Conservation (phyloP, 176 grass and related monocot species). For the Canna indica region DNA sequence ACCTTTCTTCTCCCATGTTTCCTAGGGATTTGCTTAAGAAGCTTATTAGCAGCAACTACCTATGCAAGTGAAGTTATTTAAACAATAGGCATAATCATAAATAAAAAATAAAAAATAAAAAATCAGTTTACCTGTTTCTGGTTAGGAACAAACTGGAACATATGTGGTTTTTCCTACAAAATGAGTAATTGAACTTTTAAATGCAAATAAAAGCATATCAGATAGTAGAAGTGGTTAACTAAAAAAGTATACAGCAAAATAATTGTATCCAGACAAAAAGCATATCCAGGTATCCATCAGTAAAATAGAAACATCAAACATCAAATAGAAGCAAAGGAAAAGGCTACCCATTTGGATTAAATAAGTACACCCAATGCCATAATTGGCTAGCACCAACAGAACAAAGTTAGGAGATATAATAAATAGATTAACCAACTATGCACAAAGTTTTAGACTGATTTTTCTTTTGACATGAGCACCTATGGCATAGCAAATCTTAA, state of each 20-base stretch:
- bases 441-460: background rate
- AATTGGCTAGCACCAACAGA: background rate
- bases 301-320: background rate
- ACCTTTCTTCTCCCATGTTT: conserved; percentile 54
- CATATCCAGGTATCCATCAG: background rate
- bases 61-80: conserved; percentile 21
- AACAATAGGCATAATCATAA: conserved; percentile 5
- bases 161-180: conserved; percentile 88
- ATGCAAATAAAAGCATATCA: conserved; percentile 6
- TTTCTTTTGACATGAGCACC: background rate
- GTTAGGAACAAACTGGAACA: conserved; percentile 95
- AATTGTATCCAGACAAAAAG: background rate
- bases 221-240: background rate
- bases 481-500: background rate
- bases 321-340: background rate
- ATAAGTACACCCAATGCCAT: background rate
- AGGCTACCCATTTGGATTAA: background rate
- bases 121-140: conserved; percentile 62
- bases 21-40: conserved; percentile 64
- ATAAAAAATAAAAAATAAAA: conserved; percentile 15
- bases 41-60: conserved; percentile 80
- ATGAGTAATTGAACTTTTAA: background rate
- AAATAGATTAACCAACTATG: background rate
- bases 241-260: conserved; percentile 3
- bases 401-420: background rate